Percentiles rank a stretch among this genome's conserved stretches.
Conservation (phyloP, 805 yeast species). For the Cephaloascus fragrans region DNA sequence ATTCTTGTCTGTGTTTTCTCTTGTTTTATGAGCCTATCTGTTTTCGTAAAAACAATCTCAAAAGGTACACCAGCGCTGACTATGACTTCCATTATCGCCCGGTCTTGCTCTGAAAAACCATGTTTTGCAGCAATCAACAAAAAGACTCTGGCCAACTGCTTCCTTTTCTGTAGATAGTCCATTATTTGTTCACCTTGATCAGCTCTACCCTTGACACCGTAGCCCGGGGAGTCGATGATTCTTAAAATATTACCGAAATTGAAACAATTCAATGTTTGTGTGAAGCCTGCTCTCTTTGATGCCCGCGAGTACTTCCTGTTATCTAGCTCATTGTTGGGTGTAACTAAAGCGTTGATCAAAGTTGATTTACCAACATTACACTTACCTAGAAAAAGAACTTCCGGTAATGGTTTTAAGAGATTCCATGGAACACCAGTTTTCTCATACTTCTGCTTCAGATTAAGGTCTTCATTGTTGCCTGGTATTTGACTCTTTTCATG, state of each 20-base stretch:
- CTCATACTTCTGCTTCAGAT: conserved; percentile 9
- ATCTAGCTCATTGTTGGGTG: conserved; percentile 20
- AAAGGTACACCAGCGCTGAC: conserved; percentile 50
- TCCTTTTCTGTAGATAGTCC: conserved; percentile 49
- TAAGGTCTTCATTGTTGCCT: conserved; percentile 1
- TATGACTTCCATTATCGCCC: conserved; percentile 38
- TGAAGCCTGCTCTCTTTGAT: conserved; percentile 46
- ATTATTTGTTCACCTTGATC: conserved; percentile 64
- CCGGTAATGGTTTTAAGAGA: conserved; percentile 40
- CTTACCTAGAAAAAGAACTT: conserved; percentile 66
- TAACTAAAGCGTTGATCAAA: conserved; percentile 50
- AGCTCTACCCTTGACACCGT: conserved; percentile 59
- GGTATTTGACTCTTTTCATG: neutral
- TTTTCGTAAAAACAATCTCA: conserved; percentile 70
- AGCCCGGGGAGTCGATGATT: conserved; percentile 84
- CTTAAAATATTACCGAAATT: conserved; percentile 55
- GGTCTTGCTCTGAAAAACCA: conserved; percentile 54
- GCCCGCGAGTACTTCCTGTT: conserved; percentile 29
- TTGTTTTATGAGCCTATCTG: conserved; percentile 41
- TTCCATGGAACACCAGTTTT: neutral
- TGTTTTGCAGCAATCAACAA: conserved; percentile 50
- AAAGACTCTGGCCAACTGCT: conserved; percentile 46
- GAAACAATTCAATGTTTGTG: conserved; percentile 62
- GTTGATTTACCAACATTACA: conserved; percentile 87
- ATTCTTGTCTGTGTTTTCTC: conserved; percentile 12